These are phyloP conservation scores for Areca catechu DNA, from an alignment of 176 grass and related monocot species.

Conservation along the genomic window DNA sequence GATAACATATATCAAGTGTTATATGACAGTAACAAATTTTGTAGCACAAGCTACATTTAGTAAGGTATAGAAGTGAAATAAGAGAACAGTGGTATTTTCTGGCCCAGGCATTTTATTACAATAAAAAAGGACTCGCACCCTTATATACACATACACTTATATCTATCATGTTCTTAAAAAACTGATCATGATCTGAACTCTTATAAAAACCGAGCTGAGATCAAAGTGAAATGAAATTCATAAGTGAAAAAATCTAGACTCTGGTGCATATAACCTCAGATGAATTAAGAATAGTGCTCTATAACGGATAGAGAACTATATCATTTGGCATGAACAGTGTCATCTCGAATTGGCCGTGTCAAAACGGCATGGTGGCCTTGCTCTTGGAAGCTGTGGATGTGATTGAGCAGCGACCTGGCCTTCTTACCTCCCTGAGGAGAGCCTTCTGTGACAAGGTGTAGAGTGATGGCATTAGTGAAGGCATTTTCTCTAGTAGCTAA, in stretches of 20 bases:
- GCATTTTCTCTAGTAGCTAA: slow-evolving; percentile 49
- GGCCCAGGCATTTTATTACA: no score
- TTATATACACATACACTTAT: no score
- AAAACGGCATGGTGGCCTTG: slow-evolving; percentile 7
- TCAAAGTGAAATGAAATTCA: slow-evolving; percentile 2
- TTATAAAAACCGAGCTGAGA: slow-evolving; percentile 53
- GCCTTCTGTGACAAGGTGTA: slow-evolving; percentile 55
- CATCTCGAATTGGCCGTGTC: slow-evolving; percentile 6
- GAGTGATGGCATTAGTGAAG: slow-evolving; percentile 46
- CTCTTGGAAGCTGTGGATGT: slow-evolving; percentile 46
- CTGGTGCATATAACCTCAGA: background rate
- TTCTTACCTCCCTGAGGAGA: slow-evolving; percentile 31
- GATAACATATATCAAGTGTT: no score
- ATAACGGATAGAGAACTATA: background rate
- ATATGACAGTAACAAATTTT: no score
- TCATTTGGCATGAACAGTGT: slow-evolving; percentile 31
- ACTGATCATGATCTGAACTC: slow-evolving; percentile 16
- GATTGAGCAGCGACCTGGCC: slow-evolving; percentile 57
- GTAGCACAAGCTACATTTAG: no score
- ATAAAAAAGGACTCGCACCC: no score
- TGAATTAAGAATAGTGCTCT: no score
- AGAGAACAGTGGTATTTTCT: no score
- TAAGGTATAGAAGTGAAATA: no score
- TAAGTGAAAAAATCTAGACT: background rate
- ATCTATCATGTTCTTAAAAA: background rate